Percentiles rank a stretch among this genome's conserved stretches.
These are phyloP conservation scores for Podaxis rugospora DNA, from an alignment of 768 basidiomycete genomes.

Conservation along the genomic window DNA sequence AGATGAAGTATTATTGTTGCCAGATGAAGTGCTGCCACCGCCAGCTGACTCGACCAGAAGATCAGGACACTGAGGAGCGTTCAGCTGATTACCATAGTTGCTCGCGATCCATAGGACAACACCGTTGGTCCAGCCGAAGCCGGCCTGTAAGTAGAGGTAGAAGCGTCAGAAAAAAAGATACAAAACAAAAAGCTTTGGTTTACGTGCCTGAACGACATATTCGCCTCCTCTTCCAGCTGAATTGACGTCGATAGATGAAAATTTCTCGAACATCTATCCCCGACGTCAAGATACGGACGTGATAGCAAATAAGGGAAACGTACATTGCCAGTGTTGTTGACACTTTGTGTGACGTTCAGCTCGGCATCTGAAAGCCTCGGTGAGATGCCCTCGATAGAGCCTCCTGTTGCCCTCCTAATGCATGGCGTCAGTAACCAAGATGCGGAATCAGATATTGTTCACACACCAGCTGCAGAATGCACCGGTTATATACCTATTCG, in stretches of 20 bases:
- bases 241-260: constrained; percentile 74
- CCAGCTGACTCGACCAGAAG: constrained; percentile 24
- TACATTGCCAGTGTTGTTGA: constrained; percentile 71
- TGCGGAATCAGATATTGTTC: background rate
- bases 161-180: background rate
- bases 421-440: constrained; percentile 2
- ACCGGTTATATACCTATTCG: constrained; percentile 81
- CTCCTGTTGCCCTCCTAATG: constrained; percentile 80
- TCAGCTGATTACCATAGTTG: constrained; percentile 57
- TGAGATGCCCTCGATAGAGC: constrained; percentile 67
- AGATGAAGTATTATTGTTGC: constrained; percentile 1
- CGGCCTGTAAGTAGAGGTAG: constrained; percentile 36
- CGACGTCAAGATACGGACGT: background rate
- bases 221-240: constrained; percentile 80
- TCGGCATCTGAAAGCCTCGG: constrained; percentile 65
- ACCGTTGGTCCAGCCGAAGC: constrained; percentile 90
- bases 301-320: constrained; percentile 21
- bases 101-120: constrained; percentile 72
- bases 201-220: constrained; percentile 74
- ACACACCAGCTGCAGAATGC: constrained; percentile 86
- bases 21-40: background rate
- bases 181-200: background rate
- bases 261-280: constrained; percentile 83
- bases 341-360: constrained; percentile 64
- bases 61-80: constrained; percentile 59